Percentiles rank a stretch among this genome's conserved stretches.
phyloP scores from a whole-genome alignment of 2,329 filamentous ascomycete species.

The Fusarium acutatum region DNA sequence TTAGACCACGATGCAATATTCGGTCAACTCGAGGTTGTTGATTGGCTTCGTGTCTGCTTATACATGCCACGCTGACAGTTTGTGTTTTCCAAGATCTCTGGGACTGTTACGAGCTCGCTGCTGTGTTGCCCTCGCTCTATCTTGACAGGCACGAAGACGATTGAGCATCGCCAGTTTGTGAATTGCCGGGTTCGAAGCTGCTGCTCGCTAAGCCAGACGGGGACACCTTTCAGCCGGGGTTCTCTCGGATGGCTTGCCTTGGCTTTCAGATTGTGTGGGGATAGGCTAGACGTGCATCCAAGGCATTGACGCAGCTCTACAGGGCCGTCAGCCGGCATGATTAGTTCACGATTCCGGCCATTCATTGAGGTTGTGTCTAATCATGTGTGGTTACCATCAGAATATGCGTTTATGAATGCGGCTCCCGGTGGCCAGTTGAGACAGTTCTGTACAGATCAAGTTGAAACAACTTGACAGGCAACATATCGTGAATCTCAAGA shows the following conservation, averaged over 20 bases:
- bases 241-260: slow-evolving; percentile 34
- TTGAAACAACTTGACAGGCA: background rate
- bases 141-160: slow-evolving; percentile 13
- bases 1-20: slow-evolving; percentile 20
- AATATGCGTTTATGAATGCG: slow-evolving; percentile 2
- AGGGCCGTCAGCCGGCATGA: slow-evolving; percentile 39
- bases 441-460: background rate
- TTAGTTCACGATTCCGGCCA: slow-evolving; percentile 22
- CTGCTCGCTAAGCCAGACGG: slow-evolving; percentile 17
- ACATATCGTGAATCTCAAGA: background rate
- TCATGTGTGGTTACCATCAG: slow-evolving; percentile 9
- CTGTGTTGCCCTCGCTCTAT: slow-evolving; percentile 12
- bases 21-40: slow-evolving; percentile 39
- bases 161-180: background rate
- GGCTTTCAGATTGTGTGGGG: slow-evolving; percentile 34
- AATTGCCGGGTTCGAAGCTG: background rate
- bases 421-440: slow-evolving; percentile 3
- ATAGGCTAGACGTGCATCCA: slow-evolving; percentile 44
- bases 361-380: slow-evolving; percentile 9
- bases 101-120: slow-evolving; percentile 3
- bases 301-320: slow-evolving; percentile 52
- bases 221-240: slow-evolving; percentile 28
- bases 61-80: slow-evolving; percentile 12
- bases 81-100: slow-evolving; percentile 15
- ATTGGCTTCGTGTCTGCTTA: slow-evolving; percentile 36